phyloP scores from a whole-genome alignment of 805 yeast species.

The Grigorovia jiainica region DNA sequence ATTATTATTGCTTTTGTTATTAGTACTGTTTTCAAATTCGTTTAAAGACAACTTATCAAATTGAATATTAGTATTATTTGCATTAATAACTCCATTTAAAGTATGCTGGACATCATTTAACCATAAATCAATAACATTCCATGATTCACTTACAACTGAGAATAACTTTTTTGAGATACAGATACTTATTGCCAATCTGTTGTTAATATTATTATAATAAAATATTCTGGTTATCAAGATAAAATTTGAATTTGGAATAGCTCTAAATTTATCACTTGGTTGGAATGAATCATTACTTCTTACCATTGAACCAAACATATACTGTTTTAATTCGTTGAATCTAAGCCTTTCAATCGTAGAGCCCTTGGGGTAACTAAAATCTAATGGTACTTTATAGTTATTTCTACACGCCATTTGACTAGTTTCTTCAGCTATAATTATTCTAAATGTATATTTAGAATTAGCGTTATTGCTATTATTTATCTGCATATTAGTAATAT shows the following conservation, averaged over 20 bases:
- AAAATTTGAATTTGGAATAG: constrained; percentile 22
- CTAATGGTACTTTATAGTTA: constrained; percentile 28
- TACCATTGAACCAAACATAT: constrained; percentile 34
- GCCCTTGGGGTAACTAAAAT: constrained; percentile 21
- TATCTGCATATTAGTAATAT: background rate
- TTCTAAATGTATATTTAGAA: constrained; percentile 20
- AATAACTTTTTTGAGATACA: constrained; percentile 22
- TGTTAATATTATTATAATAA: constrained; percentile 14
- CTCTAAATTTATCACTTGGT: constrained; percentile 21
- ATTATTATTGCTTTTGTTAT: background rate
- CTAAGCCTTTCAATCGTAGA: constrained; percentile 21
- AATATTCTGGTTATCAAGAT: constrained; percentile 30
- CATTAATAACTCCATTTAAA: constrained; percentile 8
- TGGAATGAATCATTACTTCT: constrained; percentile 22
- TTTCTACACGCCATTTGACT: constrained; percentile 30
- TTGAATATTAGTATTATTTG: background rate
- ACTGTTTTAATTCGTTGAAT: constrained; percentile 28
- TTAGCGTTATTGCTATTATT: background rate
- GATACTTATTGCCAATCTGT: constrained; percentile 28
- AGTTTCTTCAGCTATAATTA: constrained; percentile 31
- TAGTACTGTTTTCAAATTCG: background rate
- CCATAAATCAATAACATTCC: constrained; percentile 26
- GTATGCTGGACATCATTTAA: constrained; percentile 20
- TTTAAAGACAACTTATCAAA: constrained; percentile 1
- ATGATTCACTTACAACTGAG: constrained; percentile 25